Conservation (phyloP, 441 rosid genomes). For the Sinapis alba region DNA sequence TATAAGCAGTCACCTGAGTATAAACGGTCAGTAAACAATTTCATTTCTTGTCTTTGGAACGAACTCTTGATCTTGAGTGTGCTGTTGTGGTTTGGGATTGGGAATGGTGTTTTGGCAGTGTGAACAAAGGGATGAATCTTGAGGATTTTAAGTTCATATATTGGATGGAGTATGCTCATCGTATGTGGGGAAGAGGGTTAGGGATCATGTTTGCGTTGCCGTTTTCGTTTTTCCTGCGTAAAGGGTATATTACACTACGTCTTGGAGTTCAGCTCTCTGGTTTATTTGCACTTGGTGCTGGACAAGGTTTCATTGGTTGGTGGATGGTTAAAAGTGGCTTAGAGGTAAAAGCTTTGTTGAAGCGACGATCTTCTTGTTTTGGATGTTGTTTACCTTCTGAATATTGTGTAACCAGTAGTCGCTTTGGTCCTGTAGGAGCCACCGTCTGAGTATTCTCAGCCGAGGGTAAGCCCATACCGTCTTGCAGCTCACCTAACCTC, state of each 20-base stretch:
- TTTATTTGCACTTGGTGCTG: slow-evolving; percentile 92
- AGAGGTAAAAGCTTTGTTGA: slow-evolving; percentile 53
- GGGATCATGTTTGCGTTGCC: slow-evolving; percentile 95
- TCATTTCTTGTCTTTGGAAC: not conserved
- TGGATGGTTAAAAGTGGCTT: slow-evolving; percentile 99
- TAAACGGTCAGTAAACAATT: slow-evolving; percentile 54
- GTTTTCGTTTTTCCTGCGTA: slow-evolving; percentile 86
- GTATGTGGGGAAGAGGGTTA: slow-evolving; percentile 98
- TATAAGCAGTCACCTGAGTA: slow-evolving; percentile 89
- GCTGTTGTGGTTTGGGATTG: slow-evolving; percentile 5
- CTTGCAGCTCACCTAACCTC: slow-evolving; percentile 97
- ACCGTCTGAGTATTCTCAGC: slow-evolving; percentile 77
- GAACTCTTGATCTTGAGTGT: not conserved
- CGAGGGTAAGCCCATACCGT: slow-evolving; percentile 91
- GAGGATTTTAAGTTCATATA: slow-evolving; percentile 94
- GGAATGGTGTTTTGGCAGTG: slow-evolving; percentile 41
- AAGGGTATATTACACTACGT: slow-evolving; percentile 79
- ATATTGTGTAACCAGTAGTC: slow-evolving; percentile 10
- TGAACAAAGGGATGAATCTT: slow-evolving; percentile 91
- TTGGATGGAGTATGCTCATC: slow-evolving; percentile 99
- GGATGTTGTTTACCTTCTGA: not conserved
- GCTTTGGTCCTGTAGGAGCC: slow-evolving; percentile 65
- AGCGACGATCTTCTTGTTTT: not conserved
- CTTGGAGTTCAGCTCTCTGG: slow-evolving; percentile 83
- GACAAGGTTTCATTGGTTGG: slow-evolving; percentile 97